Percentiles rank a stretch among this genome's conserved stretches.
Evolutionary conservation across 2,329 filamentous ascomycete species (phyloP).

Genomic region (Beauveria sp.): DNA sequence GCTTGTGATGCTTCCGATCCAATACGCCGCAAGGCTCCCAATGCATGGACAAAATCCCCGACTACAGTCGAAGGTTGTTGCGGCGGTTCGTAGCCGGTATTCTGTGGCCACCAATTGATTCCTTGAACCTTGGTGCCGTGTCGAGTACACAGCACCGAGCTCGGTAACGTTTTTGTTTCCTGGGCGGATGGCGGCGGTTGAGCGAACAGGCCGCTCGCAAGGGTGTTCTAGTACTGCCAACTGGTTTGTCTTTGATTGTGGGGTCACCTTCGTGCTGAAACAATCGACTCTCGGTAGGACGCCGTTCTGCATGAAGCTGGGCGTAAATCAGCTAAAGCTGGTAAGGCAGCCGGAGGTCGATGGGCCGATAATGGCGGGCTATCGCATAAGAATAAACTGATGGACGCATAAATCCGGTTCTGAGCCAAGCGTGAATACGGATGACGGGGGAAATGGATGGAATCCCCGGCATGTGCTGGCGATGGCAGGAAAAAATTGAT

Average conservation of each 20-base stretch:
- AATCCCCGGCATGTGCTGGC: neutral
- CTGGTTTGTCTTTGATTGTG: neutral
- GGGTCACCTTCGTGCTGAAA: neutral
- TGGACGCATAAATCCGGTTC: neutral
- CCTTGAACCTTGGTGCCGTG: neutral
- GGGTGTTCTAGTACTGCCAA: neutral
- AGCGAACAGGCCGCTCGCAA: neutral
- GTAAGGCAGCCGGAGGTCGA: neutral
- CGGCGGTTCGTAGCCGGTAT: no score
- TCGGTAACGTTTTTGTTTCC: neutral
- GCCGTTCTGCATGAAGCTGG: neutral
- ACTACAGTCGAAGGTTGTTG: no score
- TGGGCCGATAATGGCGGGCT: slow-evolving; percentile 1
- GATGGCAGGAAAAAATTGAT: neutral
- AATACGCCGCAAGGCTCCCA: neutral
- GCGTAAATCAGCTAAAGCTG: neutral
- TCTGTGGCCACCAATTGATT: no score
- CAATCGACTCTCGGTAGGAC: neutral
- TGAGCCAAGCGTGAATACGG: neutral
- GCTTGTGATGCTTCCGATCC: neutral
- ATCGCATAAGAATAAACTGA: neutral
- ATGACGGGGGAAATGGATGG: neutral
- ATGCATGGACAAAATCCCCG: no score
- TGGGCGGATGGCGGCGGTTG: neutral
- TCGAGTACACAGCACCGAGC: neutral